Evolutionary conservation across 108 stramenopile genomes (phyloP), one percentile per base, ranked within the genome.

Genomic region (Cyclotella sp.): DNA sequence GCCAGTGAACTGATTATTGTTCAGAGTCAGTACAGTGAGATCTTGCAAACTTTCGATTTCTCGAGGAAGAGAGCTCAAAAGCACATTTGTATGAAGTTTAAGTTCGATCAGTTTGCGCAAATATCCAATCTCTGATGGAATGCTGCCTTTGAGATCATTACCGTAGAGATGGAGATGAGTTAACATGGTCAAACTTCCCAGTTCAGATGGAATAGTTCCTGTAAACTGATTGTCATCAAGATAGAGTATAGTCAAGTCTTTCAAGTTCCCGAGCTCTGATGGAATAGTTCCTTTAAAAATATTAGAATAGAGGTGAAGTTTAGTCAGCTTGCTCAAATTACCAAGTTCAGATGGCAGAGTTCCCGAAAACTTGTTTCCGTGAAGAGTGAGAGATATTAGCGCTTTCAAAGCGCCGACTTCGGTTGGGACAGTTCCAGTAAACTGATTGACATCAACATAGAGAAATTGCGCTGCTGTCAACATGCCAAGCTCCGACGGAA

Each of bases 391-490:
- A 55, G 61, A 53, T 41, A 83, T 39, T 19, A 78, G 47, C 6
- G 42, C n/a, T 44, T 79, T 73, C 7, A 88, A 78, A 3, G 59
- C 61, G 9, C 63, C 51, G 9, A 78, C 16, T 10, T 19, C 19
- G 13, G 47, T 24, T 47, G 90, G 87, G 13, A 91, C 72, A 13
- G 85, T 84, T 42, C 85, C 88, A 41, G 59, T 77, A 18, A 91
- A 26, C 27, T 53, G 55, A 54, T 77, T 82, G 15, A 24, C 41
- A 15, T 19, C 45, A 0, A 82, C 18, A 49, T 70, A 22, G 54
- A 69, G 69, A 34, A 18, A 71, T 49, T 51, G 76, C 22, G 46
- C 24, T 26, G 18, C 21, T 9, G 63, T 41, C 29, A 77, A 41
- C 11, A 79, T 63, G 27, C 84, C 84, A 19, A 87, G 69, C 51